These are phyloP conservation scores for Exophiala viscosa DNA, from an alignment of 2,329 filamentous ascomycete genomes.

Conservation along the genomic window DNA sequence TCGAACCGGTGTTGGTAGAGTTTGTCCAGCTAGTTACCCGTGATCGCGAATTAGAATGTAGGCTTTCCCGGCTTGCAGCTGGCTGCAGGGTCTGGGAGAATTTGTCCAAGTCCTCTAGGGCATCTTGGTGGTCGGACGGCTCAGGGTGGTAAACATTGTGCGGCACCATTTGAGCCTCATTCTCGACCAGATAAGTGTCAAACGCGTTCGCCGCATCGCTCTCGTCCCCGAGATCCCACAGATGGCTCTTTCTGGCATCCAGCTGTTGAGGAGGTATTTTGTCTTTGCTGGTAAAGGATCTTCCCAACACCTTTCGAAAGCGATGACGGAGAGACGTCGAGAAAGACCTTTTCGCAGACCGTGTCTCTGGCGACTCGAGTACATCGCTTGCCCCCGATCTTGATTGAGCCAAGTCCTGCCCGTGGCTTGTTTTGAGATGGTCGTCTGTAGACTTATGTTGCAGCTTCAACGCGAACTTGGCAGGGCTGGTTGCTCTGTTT, in stretches of 20 bases:
- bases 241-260: slow-evolving; percentile 26
- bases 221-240: slow-evolving; percentile 24
- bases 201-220: slow-evolving; percentile 18
- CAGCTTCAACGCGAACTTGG: not conserved
- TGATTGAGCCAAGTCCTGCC: slow-evolving; percentile 10
- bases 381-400: slow-evolving; percentile 15
- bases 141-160: slow-evolving; percentile 11
- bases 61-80: slow-evolving; percentile 23
- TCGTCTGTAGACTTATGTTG: slow-evolving; percentile 20
- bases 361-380: not conserved
- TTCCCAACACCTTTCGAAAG: slow-evolving; percentile 40
- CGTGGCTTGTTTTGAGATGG: slow-evolving; percentile 18
- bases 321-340: slow-evolving; percentile 42
- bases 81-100: slow-evolving; percentile 15
- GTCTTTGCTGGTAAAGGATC: slow-evolving; percentile 29
- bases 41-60: slow-evolving; percentile 32
- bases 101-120: slow-evolving; percentile 16
- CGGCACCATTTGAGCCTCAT: slow-evolving; percentile 5
- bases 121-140: slow-evolving; percentile 4
- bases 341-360: slow-evolving; percentile 33
- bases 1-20: slow-evolving; percentile 40
- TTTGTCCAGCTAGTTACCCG: slow-evolving; percentile 50
- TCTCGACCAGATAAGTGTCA: slow-evolving; percentile 13
- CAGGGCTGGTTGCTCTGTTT: slow-evolving; percentile 21
- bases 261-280: slow-evolving; percentile 28